Conservation (phyloP, 495 filamentous ascomycete species). For the Chlorociboria aeruginascens region DNA sequence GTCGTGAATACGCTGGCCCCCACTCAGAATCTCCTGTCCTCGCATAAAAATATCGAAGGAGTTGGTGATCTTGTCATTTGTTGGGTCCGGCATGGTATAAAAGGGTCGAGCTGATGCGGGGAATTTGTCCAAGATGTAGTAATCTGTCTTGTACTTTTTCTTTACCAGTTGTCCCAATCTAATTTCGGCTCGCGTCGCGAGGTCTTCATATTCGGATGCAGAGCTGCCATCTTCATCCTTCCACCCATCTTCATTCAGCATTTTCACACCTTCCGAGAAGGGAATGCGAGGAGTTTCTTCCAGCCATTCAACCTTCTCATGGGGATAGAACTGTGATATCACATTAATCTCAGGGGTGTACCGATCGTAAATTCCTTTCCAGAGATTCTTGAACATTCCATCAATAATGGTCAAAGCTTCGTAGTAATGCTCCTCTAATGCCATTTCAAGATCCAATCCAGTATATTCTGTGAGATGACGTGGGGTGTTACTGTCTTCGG, state of each 20-base stretch:
- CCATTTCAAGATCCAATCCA: constrained; percentile 91
- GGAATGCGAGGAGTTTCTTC: constrained; percentile 71
- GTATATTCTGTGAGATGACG: constrained; percentile 94
- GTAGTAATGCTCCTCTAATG: constrained; percentile 80
- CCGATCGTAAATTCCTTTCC: constrained; percentile 62
- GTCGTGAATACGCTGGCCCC: constrained; percentile 86
- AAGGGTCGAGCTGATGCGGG: constrained; percentile 74
- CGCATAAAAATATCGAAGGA: constrained; percentile 94
- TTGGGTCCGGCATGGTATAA: constrained; percentile 83
- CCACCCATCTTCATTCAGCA: constrained; percentile 77
- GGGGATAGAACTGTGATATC: constrained; percentile 48
- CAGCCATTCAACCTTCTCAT: constrained; percentile 56
- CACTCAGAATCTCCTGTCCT: constrained; percentile 84
- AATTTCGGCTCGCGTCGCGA: constrained; percentile 80
- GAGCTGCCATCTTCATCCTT: constrained; percentile 59
- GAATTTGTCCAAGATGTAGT: constrained; percentile 93
- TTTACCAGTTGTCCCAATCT: constrained; percentile 70
- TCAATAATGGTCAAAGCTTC: constrained; percentile 79
- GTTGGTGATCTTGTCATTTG: constrained; percentile 64
- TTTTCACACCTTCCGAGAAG: constrained; percentile 65
- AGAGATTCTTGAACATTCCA: constrained; percentile 75
- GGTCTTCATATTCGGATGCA: constrained; percentile 59
- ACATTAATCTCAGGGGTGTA: constrained; percentile 55
- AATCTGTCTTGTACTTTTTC: constrained; percentile 79
- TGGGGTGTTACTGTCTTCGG: constrained; percentile 94